These are phyloP conservation scores for Parmelia sp. DNA, from an alignment of 495 filamentous ascomycete species.

Conservation along the genomic window DNA sequence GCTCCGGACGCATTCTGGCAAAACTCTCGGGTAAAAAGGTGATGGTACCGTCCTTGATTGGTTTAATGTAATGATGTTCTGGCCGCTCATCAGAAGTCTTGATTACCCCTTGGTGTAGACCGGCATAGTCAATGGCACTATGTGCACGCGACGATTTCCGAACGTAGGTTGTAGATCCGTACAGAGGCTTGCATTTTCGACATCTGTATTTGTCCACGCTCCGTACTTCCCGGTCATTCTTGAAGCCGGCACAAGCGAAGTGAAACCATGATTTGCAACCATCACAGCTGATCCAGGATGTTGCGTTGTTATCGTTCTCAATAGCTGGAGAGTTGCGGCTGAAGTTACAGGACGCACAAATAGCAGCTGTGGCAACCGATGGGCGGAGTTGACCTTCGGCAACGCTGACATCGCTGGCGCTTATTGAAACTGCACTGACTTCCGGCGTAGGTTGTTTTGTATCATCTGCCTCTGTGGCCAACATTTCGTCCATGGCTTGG, in stretches of 20 bases:
- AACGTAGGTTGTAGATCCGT: constrained; percentile 61
- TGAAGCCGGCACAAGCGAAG: constrained; percentile 65
- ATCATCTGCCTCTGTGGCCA: not conserved
- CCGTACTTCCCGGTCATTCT: constrained; percentile 60
- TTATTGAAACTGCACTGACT: not conserved
- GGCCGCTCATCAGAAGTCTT: constrained; percentile 62
- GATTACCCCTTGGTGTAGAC: constrained; percentile 65
- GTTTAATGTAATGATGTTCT: constrained; percentile 68
- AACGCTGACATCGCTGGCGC: not conserved
- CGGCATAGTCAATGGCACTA: constrained; percentile 69
- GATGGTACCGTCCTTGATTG: constrained; percentile 62
- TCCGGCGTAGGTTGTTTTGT: not conserved
- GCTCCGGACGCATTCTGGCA: constrained; percentile 60
- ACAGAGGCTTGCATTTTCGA: constrained; percentile 48
- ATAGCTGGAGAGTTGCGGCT: constrained; percentile 41
- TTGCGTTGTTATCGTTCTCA: constrained; percentile 43
- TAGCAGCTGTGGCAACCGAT: constrained; percentile 33
- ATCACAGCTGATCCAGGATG: constrained; percentile 69
- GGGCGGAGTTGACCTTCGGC: constrained; percentile 5
- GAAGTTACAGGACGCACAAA: constrained; percentile 47
- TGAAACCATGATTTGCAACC: constrained; percentile 73
- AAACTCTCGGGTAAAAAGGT: constrained; percentile 58
- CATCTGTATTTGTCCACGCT: constrained; percentile 71
- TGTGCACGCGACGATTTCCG: constrained; percentile 60
- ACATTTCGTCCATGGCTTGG: not conserved